phyloP scores from a whole-genome alignment of 306 rosid genomes.

The Lathyrus oleraceus region DNA sequence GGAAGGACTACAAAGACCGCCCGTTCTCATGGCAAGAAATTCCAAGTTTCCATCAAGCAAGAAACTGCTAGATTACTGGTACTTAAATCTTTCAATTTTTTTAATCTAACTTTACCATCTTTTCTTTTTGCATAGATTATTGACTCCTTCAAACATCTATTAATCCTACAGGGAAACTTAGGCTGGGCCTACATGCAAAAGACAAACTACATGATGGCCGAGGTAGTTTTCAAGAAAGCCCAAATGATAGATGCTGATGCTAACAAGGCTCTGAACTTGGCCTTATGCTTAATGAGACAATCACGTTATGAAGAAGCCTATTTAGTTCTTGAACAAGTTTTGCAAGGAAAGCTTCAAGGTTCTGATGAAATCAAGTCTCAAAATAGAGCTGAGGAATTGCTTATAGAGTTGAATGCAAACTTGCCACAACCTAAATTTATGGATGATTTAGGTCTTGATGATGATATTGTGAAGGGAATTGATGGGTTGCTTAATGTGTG shows the following conservation, averaged over 20 bases:
- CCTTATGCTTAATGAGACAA: constrained; percentile 68
- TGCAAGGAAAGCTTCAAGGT: constrained; percentile 49
- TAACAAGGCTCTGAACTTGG: constrained; percentile 83
- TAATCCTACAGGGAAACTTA: constrained; percentile 68
- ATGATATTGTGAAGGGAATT: constrained; percentile 63
- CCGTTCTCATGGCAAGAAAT: constrained; percentile 89
- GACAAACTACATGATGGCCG: constrained; percentile 62
- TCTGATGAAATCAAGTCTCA: constrained; percentile 55
- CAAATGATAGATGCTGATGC: constrained; percentile 81
- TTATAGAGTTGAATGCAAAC: constrained; percentile 42
- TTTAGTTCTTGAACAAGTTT: constrained; percentile 48
- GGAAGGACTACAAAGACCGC: constrained; percentile 88
- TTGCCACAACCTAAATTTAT: constrained; percentile 7
- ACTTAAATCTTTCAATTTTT: constrained; percentile 25
- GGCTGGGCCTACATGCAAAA: constrained; percentile 99
- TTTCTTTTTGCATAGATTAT: not conserved
- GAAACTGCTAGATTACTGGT: constrained; percentile 92
- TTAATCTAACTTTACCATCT: not conserved
- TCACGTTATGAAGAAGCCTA: constrained; percentile 57
- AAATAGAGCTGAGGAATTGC: constrained; percentile 58
- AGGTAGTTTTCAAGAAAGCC: constrained; percentile 73
- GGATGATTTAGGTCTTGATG: constrained; percentile 49
- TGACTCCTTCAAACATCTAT: no score
- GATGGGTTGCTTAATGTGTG: constrained; percentile 60
- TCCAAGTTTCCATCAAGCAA: constrained; percentile 87